These are phyloP conservation scores for Candida labiduridarum DNA, from an alignment of 1,139 yeast species.

Conservation along the genomic window DNA sequence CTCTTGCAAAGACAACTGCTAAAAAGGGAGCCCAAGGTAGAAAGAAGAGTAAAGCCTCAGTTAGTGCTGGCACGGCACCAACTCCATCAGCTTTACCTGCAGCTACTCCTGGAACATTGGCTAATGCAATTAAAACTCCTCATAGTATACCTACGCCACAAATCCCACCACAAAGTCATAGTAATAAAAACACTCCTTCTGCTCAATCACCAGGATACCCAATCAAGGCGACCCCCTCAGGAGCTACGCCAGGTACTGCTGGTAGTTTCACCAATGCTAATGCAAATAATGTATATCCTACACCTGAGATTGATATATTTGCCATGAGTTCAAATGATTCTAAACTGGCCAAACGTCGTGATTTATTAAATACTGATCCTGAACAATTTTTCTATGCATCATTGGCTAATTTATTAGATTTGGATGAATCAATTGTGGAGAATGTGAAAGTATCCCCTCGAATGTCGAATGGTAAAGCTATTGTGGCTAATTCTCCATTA, in stretches of 20 bases:
- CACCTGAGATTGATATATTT: constrained; percentile 30
- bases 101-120: constrained; percentile 45
- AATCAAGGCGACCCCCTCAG: constrained; percentile 13
- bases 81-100: constrained; percentile 25
- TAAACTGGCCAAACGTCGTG: constrained; percentile 46
- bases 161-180: constrained; percentile 32
- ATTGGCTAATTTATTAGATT: constrained; percentile 50
- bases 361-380: constrained; percentile 49
- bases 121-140: constrained; percentile 47
- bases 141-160: constrained; percentile 50
- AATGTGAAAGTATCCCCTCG: constrained; percentile 18
- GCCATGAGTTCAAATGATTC: constrained; percentile 34
- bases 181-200: constrained; percentile 46
- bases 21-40: constrained; percentile 18
- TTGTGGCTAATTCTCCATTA: constrained; percentile 30
- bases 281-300: constrained; percentile 17
- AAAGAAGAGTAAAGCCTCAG: constrained; percentile 32
- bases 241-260: constrained; percentile 12
- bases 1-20: constrained; percentile 14
- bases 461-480: constrained; percentile 10
- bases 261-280: constrained; percentile 9
- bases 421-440: constrained; percentile 41
- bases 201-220: constrained; percentile 41
- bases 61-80: constrained; percentile 17
- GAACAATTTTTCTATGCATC: constrained; percentile 54